Evolutionary conservation across 768 basidiomycete genomes (phyloP).

Genomic region (Mrakia frigida): DNA sequence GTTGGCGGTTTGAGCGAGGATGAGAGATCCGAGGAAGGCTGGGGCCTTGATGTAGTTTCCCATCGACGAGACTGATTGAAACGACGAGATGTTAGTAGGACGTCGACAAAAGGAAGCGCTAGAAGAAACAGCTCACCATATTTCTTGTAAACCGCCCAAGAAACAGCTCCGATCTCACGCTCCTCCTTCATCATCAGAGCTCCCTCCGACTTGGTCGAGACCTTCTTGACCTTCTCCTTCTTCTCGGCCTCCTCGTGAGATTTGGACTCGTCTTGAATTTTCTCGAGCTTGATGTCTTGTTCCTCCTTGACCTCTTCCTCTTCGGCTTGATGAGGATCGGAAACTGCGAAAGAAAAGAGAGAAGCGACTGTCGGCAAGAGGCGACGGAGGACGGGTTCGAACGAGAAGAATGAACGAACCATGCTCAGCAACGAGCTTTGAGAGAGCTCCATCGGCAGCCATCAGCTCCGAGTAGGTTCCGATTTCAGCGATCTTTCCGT

Average conservation of each 20-base stretch:
- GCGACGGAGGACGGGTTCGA: no score
- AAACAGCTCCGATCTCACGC: slow-evolving; percentile 20
- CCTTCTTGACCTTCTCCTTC: slow-evolving; percentile 12
- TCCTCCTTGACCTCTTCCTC: slow-evolving; percentile 41
- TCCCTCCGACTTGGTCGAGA: slow-evolving; percentile 1
- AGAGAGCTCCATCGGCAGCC: slow-evolving; percentile 60
- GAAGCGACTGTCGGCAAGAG: no score
- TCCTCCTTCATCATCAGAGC: slow-evolving; percentile 29
- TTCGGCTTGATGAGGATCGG: slow-evolving; percentile 55
- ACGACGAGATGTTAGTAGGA: neutral
- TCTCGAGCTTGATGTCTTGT: slow-evolving; percentile 12
- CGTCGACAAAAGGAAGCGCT: neutral
- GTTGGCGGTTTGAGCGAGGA: slow-evolving; percentile 52
- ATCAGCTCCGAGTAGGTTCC: slow-evolving; percentile 27
- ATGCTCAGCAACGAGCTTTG: slow-evolving; percentile 69
- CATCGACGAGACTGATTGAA: slow-evolving; percentile 48
- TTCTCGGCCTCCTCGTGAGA: neutral
- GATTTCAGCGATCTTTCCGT: slow-evolving; percentile 26
- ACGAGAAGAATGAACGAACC: slow-evolving; percentile 37
- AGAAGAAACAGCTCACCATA: neutral
- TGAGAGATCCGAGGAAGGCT: slow-evolving; percentile 49
- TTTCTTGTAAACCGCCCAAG: neutral
- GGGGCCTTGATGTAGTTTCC: slow-evolving; percentile 52
- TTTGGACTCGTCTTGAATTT: neutral
- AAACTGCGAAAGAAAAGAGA: slow-evolving; percentile 36